Evolutionary conservation across 2,329 filamentous ascomycete species (phyloP).

Genomic region (Bimuria novae-zelandiae): DNA sequence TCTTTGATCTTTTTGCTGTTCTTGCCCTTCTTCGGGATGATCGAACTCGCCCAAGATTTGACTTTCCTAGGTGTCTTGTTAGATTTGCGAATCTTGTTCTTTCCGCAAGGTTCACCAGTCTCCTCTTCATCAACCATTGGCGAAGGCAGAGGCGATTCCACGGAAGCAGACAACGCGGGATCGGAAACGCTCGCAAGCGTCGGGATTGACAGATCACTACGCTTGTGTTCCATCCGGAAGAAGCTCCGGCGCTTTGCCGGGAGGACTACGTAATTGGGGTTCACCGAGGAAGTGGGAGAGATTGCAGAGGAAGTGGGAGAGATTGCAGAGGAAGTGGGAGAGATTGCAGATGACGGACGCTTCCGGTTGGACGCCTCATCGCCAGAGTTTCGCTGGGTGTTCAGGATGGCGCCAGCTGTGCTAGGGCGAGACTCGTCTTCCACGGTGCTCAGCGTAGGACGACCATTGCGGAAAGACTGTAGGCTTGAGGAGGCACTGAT

Average conservation of each 20-base stretch:
- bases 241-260: constrained; percentile 44
- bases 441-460: constrained; percentile 46
- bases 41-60: constrained; percentile 71
- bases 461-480: constrained; percentile 48
- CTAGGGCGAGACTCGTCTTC: constrained; percentile 60
- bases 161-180: constrained; percentile 35
- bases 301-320: constrained; percentile 42
- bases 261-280: constrained; percentile 22
- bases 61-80: constrained; percentile 66
- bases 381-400: constrained; percentile 45
- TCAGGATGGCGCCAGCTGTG: constrained; percentile 72
- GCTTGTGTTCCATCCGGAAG: constrained; percentile 57
- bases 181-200: constrained; percentile 42
- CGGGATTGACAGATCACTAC: constrained; percentile 43
- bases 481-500: constrained; percentile 62
- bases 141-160: constrained; percentile 32
- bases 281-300: constrained; percentile 26
- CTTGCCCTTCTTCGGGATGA: constrained; percentile 66
- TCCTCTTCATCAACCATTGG: constrained; percentile 32
- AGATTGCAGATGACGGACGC: constrained; percentile 45
- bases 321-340: constrained; percentile 25
- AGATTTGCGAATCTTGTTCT: constrained; percentile 61
- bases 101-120: constrained; percentile 49
- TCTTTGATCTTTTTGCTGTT: constrained; percentile 53
- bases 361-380: constrained; percentile 34